Percentiles rank a stretch among this genome's conserved stretches.
Conservation (phyloP, 2,329 filamentous ascomycete genomes). For the Ascochyta koolunga region DNA sequence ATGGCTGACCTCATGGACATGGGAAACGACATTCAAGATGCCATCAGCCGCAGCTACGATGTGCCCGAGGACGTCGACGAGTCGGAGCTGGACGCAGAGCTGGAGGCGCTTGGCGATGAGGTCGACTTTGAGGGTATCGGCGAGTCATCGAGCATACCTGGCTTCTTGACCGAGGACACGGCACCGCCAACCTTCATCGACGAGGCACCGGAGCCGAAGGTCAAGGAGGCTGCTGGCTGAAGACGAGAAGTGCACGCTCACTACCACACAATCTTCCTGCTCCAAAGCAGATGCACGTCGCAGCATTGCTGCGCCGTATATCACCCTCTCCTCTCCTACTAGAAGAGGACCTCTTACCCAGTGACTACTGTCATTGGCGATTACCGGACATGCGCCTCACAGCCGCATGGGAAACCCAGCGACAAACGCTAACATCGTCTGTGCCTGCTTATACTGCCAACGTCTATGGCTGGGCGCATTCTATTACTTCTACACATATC, state of each 20-base stretch:
- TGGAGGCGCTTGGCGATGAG: conserved; percentile 93
- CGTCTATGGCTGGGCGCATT: neutral
- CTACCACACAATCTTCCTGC: neutral
- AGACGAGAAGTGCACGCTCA: neutral
- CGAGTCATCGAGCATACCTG: conserved; percentile 68
- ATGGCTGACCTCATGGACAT: conserved; percentile 98
- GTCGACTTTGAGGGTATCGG: conserved; percentile 81
- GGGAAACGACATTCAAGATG: conserved; percentile 98
- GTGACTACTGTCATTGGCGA: neutral
- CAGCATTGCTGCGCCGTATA: neutral
- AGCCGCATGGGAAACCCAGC: neutral
- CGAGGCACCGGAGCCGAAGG: conserved; percentile 78
- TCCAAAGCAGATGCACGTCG: neutral
- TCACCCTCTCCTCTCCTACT: neutral
- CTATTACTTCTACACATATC: neutral
- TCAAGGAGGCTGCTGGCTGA: conserved; percentile 78
- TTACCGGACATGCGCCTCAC: neutral
- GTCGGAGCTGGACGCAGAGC: conserved; percentile 91
- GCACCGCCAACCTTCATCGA: conserved; percentile 87
- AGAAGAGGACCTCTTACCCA: neutral
- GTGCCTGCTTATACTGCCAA: neutral
- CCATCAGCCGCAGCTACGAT: conserved; percentile 87
- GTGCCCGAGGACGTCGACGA: conserved; percentile 97
- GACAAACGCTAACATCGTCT: neutral
- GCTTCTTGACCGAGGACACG: conserved; percentile 88